phyloP scores from a whole-genome alignment of 768 basidiomycete genomes.

The Naganishia friedmannii region DNA sequence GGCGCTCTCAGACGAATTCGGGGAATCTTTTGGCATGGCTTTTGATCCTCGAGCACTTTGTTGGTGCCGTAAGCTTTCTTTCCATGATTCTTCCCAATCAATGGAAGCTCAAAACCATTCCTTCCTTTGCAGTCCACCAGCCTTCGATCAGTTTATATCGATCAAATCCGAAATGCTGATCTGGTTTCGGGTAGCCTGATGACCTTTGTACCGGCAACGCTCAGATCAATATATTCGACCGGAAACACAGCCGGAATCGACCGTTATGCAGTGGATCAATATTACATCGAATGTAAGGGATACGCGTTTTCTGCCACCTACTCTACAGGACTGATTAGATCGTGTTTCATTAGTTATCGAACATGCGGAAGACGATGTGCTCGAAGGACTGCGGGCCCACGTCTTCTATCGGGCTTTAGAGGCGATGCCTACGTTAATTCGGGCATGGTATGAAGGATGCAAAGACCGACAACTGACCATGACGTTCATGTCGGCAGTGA shows the following conservation, averaged over 20 bases:
- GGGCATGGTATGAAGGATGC: conserved; percentile 78
- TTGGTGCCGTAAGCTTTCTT: conserved; percentile 65
- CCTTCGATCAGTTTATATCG: conserved; percentile 78
- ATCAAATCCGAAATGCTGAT: conserved; percentile 70
- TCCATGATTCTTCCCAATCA: conserved; percentile 28
- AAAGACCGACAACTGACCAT: conserved; percentile 84
- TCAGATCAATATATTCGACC: conserved; percentile 65
- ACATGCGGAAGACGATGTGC: conserved; percentile 39
- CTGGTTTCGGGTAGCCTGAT: conserved; percentile 67
- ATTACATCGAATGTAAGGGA: conserved; percentile 59
- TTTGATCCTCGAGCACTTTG: conserved; percentile 79
- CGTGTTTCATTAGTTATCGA: conserved; percentile 39
- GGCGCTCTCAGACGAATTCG: conserved; percentile 24
- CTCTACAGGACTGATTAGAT: conserved; percentile 17
- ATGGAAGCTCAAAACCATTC: neutral
- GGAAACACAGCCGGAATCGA: conserved; percentile 74
- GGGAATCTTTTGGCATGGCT: conserved; percentile 75
- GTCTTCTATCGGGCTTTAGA: conserved; percentile 83
- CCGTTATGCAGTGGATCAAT: conserved; percentile 80
- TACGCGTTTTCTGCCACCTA: neutral
- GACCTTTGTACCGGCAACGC: conserved; percentile 65
- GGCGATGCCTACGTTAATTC: conserved; percentile 77
- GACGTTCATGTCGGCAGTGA: conserved; percentile 72
- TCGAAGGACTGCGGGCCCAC: conserved; percentile 74
- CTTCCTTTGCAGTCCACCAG: conserved; percentile 67